A percentile compares a stretch with the other conserved stretches of the same genome.
Conservation (phyloP, 495 filamentous ascomycete genomes). For the Cairneyella variabilis region DNA sequence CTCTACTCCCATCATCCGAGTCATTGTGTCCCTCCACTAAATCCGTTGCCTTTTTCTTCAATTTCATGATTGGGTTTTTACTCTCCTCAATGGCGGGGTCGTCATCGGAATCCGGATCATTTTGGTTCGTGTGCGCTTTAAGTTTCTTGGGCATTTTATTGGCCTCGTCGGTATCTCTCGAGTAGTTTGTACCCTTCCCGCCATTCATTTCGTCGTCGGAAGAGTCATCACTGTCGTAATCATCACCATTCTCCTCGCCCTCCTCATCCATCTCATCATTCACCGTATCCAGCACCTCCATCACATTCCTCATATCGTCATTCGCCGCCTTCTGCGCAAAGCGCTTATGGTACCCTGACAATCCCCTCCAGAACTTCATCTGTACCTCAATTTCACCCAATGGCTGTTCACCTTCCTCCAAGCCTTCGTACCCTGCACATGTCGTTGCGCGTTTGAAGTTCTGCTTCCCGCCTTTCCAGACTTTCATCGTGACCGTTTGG, state of each 20-base stretch:
- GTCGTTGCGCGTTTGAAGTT: conserved; percentile 38
- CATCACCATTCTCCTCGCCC: conserved; percentile 28
- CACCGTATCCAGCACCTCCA: conserved; percentile 60
- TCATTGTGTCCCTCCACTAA: conserved; percentile 24
- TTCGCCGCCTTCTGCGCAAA: conserved; percentile 45
- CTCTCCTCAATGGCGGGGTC: conserved; percentile 10
- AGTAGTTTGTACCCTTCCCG: too few relatives aligned
- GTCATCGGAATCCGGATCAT: conserved; percentile 25
- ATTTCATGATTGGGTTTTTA: conserved; percentile 19
- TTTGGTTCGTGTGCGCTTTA: conserved; percentile 32
- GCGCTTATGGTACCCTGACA: conserved; percentile 51
- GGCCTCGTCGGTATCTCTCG: conserved; percentile 4
- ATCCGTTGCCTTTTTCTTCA: conserved; percentile 23
- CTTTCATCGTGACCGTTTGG: conserved; percentile 43
- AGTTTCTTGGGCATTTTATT: conserved; percentile 26
- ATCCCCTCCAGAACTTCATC: conserved; percentile 52
- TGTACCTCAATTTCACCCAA: conserved; percentile 52
- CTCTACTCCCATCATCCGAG: conserved; percentile 37
- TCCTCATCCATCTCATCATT: conserved; percentile 47
- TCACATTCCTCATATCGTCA: conserved; percentile 47
- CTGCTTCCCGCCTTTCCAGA: conserved; percentile 52
- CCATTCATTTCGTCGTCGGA: conserved; percentile 22
- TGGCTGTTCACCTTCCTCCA: conserved; percentile 40
- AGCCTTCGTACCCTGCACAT: conserved; percentile 33
- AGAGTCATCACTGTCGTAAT: conserved; percentile 21